Conservation (phyloP, 129 eudicot genomes). For the Glebionis coronaria region DNA sequence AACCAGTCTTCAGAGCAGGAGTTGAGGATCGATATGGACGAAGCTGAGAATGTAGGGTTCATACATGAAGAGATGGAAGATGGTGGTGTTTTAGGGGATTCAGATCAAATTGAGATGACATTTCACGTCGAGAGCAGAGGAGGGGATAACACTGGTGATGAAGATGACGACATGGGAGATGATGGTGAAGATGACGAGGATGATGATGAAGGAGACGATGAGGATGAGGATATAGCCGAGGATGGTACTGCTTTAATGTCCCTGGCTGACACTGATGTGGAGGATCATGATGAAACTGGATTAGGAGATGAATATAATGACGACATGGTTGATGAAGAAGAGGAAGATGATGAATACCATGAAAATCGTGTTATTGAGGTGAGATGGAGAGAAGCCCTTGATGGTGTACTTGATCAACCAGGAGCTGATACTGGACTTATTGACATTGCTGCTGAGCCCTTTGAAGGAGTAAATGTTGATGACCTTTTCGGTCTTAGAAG, state of each 20-base stretch:
- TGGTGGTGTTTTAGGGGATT: constrained; percentile 44
- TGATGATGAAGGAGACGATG: constrained; percentile 82
- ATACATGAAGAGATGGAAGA: constrained; percentile 78
- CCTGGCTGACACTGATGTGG: constrained; percentile 91
- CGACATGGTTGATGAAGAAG: constrained; percentile 96
- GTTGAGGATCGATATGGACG: constrained; percentile 67
- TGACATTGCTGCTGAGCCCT: constrained; percentile 82
- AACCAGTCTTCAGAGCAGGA: constrained; percentile 56
- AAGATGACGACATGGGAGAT: constrained; percentile 94
- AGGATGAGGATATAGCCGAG: constrained; percentile 87
- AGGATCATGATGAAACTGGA: constrained; percentile 89
- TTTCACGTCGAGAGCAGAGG: constrained; percentile 83
- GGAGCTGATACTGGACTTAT: constrained; percentile 68
- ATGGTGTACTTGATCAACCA: constrained; percentile 93
- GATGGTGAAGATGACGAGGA: constrained; percentile 92
- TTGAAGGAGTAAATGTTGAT: constrained; percentile 96
- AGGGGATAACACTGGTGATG: constrained; percentile 80
- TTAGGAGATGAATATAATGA: constrained; percentile 92
- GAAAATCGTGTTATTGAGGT: constrained; percentile 96
- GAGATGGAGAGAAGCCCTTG: constrained; percentile 97
- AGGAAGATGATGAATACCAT: constrained; percentile 93
- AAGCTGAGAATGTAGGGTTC: constrained; percentile 39
- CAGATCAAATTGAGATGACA: constrained; percentile 66
- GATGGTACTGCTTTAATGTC: constrained; percentile 93
- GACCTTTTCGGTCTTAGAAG: constrained; percentile 85